Evolutionary conservation across 2,329 filamentous ascomycete genomes (phyloP).

Genomic region (Neopestalotiopsis rosae): DNA sequence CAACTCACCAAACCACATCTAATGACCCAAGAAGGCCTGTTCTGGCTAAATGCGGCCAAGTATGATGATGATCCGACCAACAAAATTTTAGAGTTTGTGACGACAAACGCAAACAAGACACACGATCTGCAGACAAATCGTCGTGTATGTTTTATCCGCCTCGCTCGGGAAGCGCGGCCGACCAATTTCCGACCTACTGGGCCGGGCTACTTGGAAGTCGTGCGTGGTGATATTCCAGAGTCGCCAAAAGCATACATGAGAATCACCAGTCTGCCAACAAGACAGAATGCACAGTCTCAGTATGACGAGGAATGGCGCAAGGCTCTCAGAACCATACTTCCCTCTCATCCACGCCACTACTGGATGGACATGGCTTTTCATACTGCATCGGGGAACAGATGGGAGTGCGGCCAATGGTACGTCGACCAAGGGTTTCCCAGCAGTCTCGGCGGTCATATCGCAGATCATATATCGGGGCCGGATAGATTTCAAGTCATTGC

Average conservation of each 20-base stretch:
- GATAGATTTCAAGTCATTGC: background rate
- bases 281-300: background rate
- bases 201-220: background rate
- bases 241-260: slow-evolving; percentile 6
- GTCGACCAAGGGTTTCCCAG: background rate
- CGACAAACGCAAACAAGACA: background rate
- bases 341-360: background rate
- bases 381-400: background rate
- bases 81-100: background rate
- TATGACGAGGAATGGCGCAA: background rate
- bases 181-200: background rate
- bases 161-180: background rate
- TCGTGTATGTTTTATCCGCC: slow-evolving; percentile 16
- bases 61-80: slow-evolving; percentile 1
- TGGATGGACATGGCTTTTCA: background rate
- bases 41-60: background rate
- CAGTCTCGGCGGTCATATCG: background rate
- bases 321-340: background rate
- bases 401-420: background rate
- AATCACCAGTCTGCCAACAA: background rate
- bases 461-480: background rate
- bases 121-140: background rate
- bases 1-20: background rate
- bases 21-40: background rate
- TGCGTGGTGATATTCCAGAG: background rate